Base-by-base conservation (phyloP, 2,329 filamentous ascomycete species). In the Venturia aucupariae region DNA sequence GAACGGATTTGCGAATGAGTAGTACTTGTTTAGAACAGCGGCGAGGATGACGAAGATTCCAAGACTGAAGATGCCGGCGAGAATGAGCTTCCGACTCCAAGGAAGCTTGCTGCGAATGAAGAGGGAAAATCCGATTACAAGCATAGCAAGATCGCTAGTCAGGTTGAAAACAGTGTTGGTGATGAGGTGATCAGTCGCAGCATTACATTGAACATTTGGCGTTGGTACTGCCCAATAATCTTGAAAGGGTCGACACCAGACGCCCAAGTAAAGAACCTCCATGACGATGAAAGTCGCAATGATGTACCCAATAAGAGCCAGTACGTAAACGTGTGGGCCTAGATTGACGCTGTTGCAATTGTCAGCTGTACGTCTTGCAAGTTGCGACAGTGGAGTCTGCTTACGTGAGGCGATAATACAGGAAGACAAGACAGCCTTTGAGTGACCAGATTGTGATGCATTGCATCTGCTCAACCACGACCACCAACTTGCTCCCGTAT, bases 11-110 rank as follows among this genome's bases (percentile, higher is more conserved):
- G 74, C 79, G 66, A 87, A 85, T 55, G 82, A 84, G 73, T 85
- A 85, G 69, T 84, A 83, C 66, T 86, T 85, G 74, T 85, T 86
- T 19, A 87, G 74, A 6, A 82, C 78, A 13, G 84, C 82, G 22
- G 82, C 81, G 17, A 86, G 73, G 61, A 87, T 83, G 19, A 71
- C 73, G 62, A 76, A 76, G 4, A 70, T 68, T 39, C 85, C 85
- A 2, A 87, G 75, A 2, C 79, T 75, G 70, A 87, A 86, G 38
- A 87, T 78, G 38, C 74, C 76, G 57, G 81, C 77, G 0, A 87
- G 74, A 0, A 83, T 77, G 0, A 81, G 61, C 69, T 86, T 87
- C 64, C 82, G 79, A 65, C 76, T 74, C 64, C 69, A 72, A 0
- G 78, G 78, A 17, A 81, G 67, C 13, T 74, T 71, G 60, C 78